phyloP scores from a whole-genome alignment of 345 rosid species.

The Salix koriyanagi region DNA sequence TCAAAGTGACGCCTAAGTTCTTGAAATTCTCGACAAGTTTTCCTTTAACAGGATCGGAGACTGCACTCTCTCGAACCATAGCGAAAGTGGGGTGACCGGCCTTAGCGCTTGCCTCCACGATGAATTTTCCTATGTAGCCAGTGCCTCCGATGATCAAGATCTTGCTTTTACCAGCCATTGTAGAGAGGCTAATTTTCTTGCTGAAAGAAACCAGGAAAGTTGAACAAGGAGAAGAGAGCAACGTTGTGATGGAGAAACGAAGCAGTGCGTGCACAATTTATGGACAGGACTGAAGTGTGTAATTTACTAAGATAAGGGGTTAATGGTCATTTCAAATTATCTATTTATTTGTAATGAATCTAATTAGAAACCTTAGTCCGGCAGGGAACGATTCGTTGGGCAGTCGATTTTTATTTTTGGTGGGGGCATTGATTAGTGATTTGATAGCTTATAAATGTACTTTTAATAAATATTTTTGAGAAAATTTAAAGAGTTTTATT shows the following conservation, averaged over 20 bases:
- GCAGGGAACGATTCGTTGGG: background rate
- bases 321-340: background rate
- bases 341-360: no score
- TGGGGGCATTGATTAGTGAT: no score
- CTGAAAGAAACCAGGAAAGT: background rate
- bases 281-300: background rate
- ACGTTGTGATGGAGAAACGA: background rate
- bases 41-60: slow-evolving; percentile 54
- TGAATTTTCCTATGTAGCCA: slow-evolving; percentile 68
- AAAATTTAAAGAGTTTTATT: no score
- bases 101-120: slow-evolving; percentile 54
- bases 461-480: no score
- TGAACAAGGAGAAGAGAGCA: background rate
- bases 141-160: slow-evolving; percentile 68
- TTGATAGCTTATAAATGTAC: no score
- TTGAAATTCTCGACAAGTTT: slow-evolving; percentile 47
- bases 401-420: background rate
- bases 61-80: slow-evolving; percentile 49
- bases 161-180: slow-evolving; percentile 66
- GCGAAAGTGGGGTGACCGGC: slow-evolving; percentile 61
- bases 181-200: background rate
- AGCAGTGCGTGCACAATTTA: background rate
- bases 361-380: no score
- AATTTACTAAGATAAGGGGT: background rate
- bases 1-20: slow-evolving; percentile 49